Evolutionary conservation across 2,329 filamentous ascomycete genomes (phyloP).

Genomic region (Pestalotiopsis sp.): DNA sequence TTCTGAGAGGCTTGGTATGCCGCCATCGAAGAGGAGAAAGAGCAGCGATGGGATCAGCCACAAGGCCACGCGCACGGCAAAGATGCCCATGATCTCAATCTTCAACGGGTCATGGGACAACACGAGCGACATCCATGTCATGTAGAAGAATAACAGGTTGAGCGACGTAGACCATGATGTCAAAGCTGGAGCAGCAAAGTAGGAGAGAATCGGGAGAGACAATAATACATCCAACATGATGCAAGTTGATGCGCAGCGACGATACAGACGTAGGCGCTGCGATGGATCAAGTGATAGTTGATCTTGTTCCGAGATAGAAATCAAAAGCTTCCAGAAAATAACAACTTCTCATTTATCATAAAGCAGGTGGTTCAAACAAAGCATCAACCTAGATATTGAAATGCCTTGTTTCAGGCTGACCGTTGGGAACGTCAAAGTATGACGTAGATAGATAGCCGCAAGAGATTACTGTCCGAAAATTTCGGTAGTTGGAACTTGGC

Average conservation of each 20-base stretch:
- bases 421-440: neutral
- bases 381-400: neutral
- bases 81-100: conserved; percentile 72
- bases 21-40: conserved; percentile 72
- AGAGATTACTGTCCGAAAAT: neutral
- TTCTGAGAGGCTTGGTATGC: conserved; percentile 67
- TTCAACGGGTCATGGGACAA: conserved; percentile 73
- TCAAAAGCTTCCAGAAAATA: neutral
- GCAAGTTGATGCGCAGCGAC: neutral
- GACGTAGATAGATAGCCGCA: neutral
- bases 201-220: conserved; percentile 71
- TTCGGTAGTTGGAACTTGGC: neutral
- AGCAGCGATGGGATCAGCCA: conserved; percentile 72
- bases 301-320: neutral
- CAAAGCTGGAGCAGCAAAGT: conserved; percentile 60
- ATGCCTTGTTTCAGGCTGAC: neutral
- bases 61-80: conserved; percentile 66
- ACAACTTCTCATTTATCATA: neutral
- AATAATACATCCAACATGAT: conserved; percentile 64
- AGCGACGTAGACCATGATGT: conserved; percentile 76
- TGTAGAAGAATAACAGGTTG: conserved; percentile 85
- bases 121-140: conserved; percentile 85
- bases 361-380: neutral
- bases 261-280: neutral
- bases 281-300: neutral